A percentile compares a stretch with the other conserved stretches of the same genome.
These are phyloP conservation scores for Hamamelis virginiana DNA, from an alignment of 164 flowering plant genomes.

Conservation along the genomic window DNA sequence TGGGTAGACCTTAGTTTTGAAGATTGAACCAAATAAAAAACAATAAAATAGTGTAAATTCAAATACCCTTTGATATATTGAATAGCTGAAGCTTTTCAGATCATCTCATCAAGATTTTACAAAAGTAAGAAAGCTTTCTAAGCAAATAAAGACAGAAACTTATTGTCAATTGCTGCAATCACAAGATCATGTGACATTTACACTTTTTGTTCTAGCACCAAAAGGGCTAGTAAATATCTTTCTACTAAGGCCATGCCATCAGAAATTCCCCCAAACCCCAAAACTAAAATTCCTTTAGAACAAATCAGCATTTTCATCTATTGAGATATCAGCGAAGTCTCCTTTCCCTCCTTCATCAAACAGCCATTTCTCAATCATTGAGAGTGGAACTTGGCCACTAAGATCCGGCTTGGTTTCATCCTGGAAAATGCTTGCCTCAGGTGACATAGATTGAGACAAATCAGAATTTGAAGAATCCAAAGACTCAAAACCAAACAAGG, in stretches of 20 bases:
- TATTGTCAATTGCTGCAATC: constrained; percentile 15
- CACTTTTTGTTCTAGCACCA: constrained; percentile 24
- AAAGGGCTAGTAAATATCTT: not conserved
- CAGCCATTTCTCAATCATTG: constrained; percentile 78
- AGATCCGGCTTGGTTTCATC: constrained; percentile 46
- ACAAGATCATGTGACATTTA: constrained; percentile 20
- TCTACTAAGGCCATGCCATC: constrained; percentile 11
- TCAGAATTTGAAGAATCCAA: constrained; percentile 44
- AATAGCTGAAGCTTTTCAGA: too few species aligned
- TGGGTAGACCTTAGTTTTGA: too few species aligned
- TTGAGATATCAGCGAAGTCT: constrained; percentile 29
- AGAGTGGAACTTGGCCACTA: constrained; percentile 31
- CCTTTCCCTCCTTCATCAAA: constrained; percentile 55
- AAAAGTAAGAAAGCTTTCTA: too few species aligned
- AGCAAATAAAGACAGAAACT: not conserved
- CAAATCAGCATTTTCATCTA: constrained; percentile 40
- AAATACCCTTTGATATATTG: too few species aligned
- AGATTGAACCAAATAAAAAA: too few species aligned
- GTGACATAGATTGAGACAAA: constrained; percentile 41
- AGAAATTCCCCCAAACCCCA: constrained; percentile 3
- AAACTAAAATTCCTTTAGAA: constrained; percentile 23
- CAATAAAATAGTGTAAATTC: too few species aligned
- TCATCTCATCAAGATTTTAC: too few species aligned
- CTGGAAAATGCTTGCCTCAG: constrained; percentile 33
- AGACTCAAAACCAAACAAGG: constrained; percentile 54